Base-by-base conservation (phyloP, 257 asterid species). In the Oldenlandia corymbosa region DNA sequence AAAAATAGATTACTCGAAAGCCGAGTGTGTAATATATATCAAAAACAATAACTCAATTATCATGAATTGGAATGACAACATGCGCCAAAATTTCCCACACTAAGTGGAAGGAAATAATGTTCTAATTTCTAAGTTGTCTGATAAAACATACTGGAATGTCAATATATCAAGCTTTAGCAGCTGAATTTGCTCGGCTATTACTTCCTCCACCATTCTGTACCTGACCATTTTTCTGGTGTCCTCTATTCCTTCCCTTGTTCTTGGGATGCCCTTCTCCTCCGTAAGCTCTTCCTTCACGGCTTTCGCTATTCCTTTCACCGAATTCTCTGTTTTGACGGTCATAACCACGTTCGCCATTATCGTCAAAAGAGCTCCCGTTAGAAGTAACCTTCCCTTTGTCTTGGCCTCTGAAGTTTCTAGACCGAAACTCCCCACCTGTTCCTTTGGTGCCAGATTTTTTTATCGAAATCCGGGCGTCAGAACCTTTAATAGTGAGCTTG, bases 401-500 rank as follows among this genome's bases (percentile, higher is more conserved):
- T 23, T 50, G 34, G 42, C 65, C 80, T 63, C 55, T 58, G 8
- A 5, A 39, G 31, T 37, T 59, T 24, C 75, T 63, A 6, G 50
- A 52, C 20, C 68, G 73, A 20, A 17, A 58, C 28, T 67, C 81
- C 48, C 58, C 75, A 21, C 70, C 65, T 7, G 54, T 34, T 20
- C 71, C 60, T 60, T 67, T 63, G 24, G 60, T 26, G 50, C 36
- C 27, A 3, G 77, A 23, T 34, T 65, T 81, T 76, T 77, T 90
- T 64, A 57, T 73, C 3, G 71, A 45, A 36, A 90, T 76, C 47
- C 78, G 81, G 10, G 90, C 77, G 18, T 61, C 68, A 53, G 55
- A 65, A 0, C 82, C 83, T 10, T 79, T 84, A 3, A 85, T 71
- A 31, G 68, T 74, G 53, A 85, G 68, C 24, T 58, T 65, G 59